Conservation (phyloP, 179 eudicot species). For the Silene vulgaris region DNA sequence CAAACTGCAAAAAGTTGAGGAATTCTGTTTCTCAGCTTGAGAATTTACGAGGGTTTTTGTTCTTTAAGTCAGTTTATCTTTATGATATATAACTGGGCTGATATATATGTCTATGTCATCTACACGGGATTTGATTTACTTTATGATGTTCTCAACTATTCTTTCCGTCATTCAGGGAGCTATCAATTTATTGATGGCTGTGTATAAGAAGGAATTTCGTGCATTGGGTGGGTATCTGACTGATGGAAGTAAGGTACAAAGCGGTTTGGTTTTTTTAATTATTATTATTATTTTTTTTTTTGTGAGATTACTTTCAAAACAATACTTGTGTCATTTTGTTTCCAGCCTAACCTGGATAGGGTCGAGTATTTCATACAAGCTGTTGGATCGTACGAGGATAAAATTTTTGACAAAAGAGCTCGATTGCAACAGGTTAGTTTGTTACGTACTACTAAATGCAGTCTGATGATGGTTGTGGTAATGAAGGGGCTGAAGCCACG, state of each 20-base stretch:
- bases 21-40: background rate
- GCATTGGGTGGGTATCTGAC: constrained; percentile 36
- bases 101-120: background rate
- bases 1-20: background rate
- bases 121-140: background rate
- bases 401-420: constrained; percentile 65
- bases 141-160: background rate
- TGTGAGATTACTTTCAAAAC: background rate
- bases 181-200: constrained; percentile 39
- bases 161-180: constrained; percentile 35
- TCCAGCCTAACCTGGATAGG: constrained; percentile 38
- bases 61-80: background rate
- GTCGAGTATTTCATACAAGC: constrained; percentile 45
- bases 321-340: constrained; percentile 12
- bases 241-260: constrained; percentile 68
- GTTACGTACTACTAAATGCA: background rate
- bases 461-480: background rate
- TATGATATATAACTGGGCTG: background rate
- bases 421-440: constrained; percentile 67
- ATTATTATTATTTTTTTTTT: background rate
- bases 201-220: constrained; percentile 46
- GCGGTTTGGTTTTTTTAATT: constrained; percentile 8
- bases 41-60: background rate
- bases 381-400: constrained; percentile 45
- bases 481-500: background rate